Percentiles rank a stretch among this genome's conserved stretches.
Evolutionary conservation across 768 basidiomycete genomes (phyloP).

Genomic region (Mycena floridula): DNA sequence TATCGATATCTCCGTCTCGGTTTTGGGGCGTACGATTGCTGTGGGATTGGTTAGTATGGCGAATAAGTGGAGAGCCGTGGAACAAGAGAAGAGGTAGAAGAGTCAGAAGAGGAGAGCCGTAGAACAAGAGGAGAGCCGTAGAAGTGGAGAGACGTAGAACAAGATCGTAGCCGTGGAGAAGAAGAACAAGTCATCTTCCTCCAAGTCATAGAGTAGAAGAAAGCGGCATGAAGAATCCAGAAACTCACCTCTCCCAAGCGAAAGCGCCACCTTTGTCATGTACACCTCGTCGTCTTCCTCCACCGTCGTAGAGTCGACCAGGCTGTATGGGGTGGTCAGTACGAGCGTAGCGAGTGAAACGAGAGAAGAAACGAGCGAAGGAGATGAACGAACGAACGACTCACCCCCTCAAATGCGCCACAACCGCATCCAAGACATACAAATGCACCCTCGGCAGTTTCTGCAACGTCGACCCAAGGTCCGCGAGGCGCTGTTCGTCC

Average conservation of each 20-base stretch:
- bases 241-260: constrained; percentile 81
- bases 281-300: constrained; percentile 78
- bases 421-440: constrained; percentile 69
- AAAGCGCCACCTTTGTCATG: constrained; percentile 81
- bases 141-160: no score
- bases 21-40: constrained; percentile 80
- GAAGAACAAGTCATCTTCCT: no score
- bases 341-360: background rate
- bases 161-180: no score
- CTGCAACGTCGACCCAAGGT: constrained; percentile 56
- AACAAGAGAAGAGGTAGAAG: no score
- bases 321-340: constrained; percentile 28
- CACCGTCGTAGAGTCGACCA: constrained; percentile 61
- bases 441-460: constrained; percentile 75
- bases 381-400: constrained; percentile 19
- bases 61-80: background rate
- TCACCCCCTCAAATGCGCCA: constrained; percentile 71
- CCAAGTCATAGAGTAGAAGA: no score
- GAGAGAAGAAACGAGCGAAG: no score
- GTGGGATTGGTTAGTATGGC: background rate
- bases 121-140: no score
- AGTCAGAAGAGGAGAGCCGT: no score
- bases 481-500: constrained; percentile 57
- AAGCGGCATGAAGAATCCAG: no score
- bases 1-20: constrained; percentile 79